A percentile compares a stretch with the other conserved stretches of the same genome.
These are phyloP conservation scores for Betula pendula DNA, from an alignment of 306 rosid genomes.

Conservation along the genomic window DNA sequence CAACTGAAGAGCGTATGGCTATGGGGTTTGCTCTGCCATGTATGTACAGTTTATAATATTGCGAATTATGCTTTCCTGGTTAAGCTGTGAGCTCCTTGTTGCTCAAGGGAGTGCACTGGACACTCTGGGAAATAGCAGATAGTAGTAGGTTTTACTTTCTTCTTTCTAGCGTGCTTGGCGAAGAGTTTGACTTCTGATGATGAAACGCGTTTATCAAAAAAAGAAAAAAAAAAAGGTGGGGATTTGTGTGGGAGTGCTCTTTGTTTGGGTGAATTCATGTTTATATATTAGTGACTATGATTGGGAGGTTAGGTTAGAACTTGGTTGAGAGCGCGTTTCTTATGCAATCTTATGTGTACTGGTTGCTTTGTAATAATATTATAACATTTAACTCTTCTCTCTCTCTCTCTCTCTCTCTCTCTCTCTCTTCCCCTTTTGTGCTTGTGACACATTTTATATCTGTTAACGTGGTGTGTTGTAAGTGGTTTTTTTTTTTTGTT, in stretches of 20 bases:
- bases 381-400: background rate
- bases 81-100: background rate
- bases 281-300: background rate
- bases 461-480: too few relatives aligned
- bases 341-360: background rate
- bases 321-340: background rate
- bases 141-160: background rate
- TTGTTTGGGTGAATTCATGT: background rate
- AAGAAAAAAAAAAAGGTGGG: background rate
- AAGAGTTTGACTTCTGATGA: background rate
- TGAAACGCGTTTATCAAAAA: background rate
- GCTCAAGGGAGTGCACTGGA: background rate
- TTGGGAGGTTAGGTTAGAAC: constrained; percentile 3
- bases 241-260: background rate
- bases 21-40: background rate
- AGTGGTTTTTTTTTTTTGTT: too few relatives aligned
- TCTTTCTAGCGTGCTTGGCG: background rate
- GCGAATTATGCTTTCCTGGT: constrained; percentile 1
- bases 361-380: background rate
- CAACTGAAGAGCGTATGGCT: constrained; percentile 3
- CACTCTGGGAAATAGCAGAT: background rate
- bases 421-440: too few relatives aligned
- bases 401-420: background rate
- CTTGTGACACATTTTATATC: too few relatives aligned
- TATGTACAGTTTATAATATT: constrained; percentile 29